Conservation (phyloP, 2,329 filamentous ascomycete genomes). For the Aspergillus sergii region DNA sequence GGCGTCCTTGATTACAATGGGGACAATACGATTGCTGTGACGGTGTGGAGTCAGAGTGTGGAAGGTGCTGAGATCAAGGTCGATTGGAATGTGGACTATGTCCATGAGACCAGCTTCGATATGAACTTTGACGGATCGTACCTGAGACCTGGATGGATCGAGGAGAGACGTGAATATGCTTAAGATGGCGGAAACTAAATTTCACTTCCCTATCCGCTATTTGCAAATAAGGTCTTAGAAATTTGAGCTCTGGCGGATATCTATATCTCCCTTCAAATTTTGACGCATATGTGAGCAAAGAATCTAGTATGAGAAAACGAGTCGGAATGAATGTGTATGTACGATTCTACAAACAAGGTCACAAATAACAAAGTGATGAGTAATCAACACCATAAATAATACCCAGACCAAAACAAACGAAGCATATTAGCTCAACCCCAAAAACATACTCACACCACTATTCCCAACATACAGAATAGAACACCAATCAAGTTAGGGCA, state of each 20-base stretch:
- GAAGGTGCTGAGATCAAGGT: conserved; percentile 55
- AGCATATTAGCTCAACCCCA: background rate
- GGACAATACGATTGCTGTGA: conserved; percentile 60
- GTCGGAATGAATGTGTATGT: no score
- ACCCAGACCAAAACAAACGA: background rate
- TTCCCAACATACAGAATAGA: no score
- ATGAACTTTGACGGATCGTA: conserved; percentile 41
- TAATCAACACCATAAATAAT: background rate
- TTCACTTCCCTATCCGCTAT: no score
- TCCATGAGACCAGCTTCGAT: conserved; percentile 56
- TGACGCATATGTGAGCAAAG: background rate
- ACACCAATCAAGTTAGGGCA: background rate
- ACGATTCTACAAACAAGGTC: no score
- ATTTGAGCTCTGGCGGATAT: no score
- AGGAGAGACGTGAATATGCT: conserved; percentile 40
- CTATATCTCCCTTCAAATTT: background rate
- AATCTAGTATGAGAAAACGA: background rate
- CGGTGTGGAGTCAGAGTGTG: conserved; percentile 61
- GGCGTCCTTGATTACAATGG: conserved; percentile 62
- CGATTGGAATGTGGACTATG: conserved; percentile 57
- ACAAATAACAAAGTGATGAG: background rate
- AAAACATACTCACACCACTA: background rate
- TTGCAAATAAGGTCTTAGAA: background rate
- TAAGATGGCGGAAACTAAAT: conserved; percentile 3
- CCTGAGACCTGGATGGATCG: conserved; percentile 56